Percentiles rank a stretch among this genome's conserved stretches.
Conservation (phyloP, 768 basidiomycete species). For the Pulveroboletus sp. region DNA sequence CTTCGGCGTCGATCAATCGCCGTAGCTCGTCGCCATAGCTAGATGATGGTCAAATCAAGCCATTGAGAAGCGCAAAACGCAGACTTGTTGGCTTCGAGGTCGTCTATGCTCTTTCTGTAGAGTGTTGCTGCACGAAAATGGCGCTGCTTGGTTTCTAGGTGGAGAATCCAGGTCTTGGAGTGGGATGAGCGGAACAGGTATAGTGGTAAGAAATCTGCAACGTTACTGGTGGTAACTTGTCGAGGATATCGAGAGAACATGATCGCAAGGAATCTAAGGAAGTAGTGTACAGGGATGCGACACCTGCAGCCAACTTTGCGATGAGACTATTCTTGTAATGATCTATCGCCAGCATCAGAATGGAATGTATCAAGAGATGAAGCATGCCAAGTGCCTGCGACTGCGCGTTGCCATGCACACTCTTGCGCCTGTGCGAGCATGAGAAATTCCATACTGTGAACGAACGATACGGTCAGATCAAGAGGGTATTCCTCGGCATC, state of each 20-base stretch:
- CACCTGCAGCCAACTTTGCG: conserved; percentile 78
- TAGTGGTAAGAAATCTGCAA: background rate
- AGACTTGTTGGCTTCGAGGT: conserved; percentile 73
- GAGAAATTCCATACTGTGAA: conserved; percentile 65
- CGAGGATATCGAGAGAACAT: conserved; percentile 42
- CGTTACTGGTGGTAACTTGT: conserved; percentile 55
- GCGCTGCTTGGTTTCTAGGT: conserved; percentile 75
- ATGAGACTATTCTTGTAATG: conserved; percentile 80
- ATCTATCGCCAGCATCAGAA: background rate
- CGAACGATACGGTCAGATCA: conserved; percentile 65
- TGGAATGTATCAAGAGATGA: background rate
- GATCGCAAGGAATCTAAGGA: conserved; percentile 45
- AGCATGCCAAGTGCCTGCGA: conserved; percentile 52
- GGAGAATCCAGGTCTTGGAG: conserved; percentile 65
- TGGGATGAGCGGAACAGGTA: conserved; percentile 10
- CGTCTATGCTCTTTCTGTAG: conserved; percentile 85
- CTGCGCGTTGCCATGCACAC: conserved; percentile 93
- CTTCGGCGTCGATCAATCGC: conserved; percentile 66
- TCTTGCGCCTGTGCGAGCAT: conserved; percentile 96
- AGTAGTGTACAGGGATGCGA: conserved; percentile 62
- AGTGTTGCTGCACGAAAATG: conserved; percentile 92
- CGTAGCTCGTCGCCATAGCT: conserved; percentile 91
- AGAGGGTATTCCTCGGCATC: conserved; percentile 53
- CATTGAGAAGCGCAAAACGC: conserved; percentile 11
- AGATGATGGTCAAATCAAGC: conserved; percentile 9